These are phyloP conservation scores for Scolecobasidium constrictum DNA, from an alignment of 2,329 filamentous ascomycete species.

Conservation along the genomic window DNA sequence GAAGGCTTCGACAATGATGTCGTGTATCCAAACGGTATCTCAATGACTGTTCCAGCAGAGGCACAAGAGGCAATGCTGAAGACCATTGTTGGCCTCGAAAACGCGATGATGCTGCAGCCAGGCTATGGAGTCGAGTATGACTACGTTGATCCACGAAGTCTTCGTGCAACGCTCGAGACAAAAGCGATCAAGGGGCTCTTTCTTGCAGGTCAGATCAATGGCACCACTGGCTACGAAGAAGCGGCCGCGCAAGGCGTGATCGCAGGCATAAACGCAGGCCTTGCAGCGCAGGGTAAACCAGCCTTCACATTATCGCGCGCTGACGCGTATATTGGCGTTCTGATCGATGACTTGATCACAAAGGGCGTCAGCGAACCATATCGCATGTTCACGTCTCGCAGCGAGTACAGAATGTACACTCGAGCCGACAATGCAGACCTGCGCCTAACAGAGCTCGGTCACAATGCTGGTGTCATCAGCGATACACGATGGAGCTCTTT, in stretches of 20 bases:
- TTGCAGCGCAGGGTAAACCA: slow-evolving; percentile 56
- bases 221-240: slow-evolving; percentile 96
- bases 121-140: slow-evolving; percentile 98
- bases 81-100: slow-evolving; percentile 78
- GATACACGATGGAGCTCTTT: slow-evolving; percentile 68
- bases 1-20: slow-evolving; percentile 86
- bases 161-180: slow-evolving; percentile 85
- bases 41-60: slow-evolving; percentile 88
- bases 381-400: slow-evolving; percentile 93
- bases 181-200: slow-evolving; percentile 84
- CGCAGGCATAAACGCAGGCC: slow-evolving; percentile 86
- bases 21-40: slow-evolving; percentile 93
- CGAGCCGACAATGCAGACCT: slow-evolving; percentile 90
- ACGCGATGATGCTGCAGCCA: slow-evolving; percentile 83
- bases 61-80: slow-evolving; percentile 78
- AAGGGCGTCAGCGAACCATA: slow-evolving; percentile 97
- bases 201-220: slow-evolving; percentile 94
- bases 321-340: slow-evolving; percentile 94
- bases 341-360: slow-evolving; percentile 95
- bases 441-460: slow-evolving; percentile 70
- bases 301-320: slow-evolving; percentile 63
- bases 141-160: slow-evolving; percentile 85
- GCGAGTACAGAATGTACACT: slow-evolving; percentile 87
- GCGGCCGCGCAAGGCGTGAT: slow-evolving; percentile 87
- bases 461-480: slow-evolving; percentile 65